Evolutionary conservation across 257 asterid genomes (phyloP), one percentile per base, ranked within the genome.

Genomic region (Solanum neorickii): DNA sequence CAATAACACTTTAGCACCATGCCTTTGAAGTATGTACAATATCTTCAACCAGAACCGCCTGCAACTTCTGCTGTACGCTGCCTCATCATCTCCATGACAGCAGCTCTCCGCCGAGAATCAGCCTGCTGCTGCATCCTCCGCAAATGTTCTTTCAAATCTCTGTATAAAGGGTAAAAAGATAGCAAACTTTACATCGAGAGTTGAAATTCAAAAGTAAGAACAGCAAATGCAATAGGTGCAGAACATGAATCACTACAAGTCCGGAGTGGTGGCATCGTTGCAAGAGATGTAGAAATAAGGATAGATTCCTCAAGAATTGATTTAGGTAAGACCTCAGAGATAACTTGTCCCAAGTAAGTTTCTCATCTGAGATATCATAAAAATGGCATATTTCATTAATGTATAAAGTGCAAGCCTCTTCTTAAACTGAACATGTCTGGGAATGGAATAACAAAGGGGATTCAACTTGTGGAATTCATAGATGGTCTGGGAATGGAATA

Each of bases 11-110:
- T 12, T 15, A 49, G 44, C 35, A 86, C 72, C 72, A 72, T 42
- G 8, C 46, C 74, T 49, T 74, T 86, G 74, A 44, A 86, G 74
- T 86, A 86, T 86, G 84, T 86, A 86, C 83, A 74, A 52, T 78
- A 23, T 72, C 72, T 49, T 86, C 84, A 86, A 23, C 59, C 88
- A 62, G 97, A 90, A 90, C 86, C 92, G 82, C 95, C 88, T 6
- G 98, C 96, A 87, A 95, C 98, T 93, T 95, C 98, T 23, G 97
- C 98, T 3, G 98, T 98, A 7, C 98, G 98, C 88, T 96, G 98
- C 91, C 99, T 93, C 99, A 95, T 96, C 98, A 96, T 96, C 90
- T 95, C 98, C 91, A 89, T 96, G 44, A 96, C 98, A 87, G 98
- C 99, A 90, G 99, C 99, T 90, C 99, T 94, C 70, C 99, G 92